Conservation (phyloP, 2,329 filamentous ascomycete species). For the Pseudogymnoascus verrucosus region DNA sequence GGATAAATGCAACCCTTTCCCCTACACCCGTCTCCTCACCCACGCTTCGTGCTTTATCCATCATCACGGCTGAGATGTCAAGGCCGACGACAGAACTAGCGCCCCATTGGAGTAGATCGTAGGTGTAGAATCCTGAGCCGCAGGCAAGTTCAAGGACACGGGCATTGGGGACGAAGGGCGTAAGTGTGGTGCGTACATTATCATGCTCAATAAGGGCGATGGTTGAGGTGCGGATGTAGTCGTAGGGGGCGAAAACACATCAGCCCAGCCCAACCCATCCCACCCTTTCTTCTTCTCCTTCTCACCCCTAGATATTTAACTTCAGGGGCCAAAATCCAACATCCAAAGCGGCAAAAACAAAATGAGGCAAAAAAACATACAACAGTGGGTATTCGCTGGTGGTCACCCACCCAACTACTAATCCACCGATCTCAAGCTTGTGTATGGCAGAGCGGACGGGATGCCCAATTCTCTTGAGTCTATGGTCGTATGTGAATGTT, state of each 20-base stretch:
- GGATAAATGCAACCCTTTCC: conserved; percentile 14
- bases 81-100: conserved; percentile 29
- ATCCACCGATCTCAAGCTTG: no score
- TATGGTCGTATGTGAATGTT: no score
- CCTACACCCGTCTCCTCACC: not conserved
- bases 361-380: no score
- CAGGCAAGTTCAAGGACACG: conserved; percentile 33
- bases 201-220: conserved; percentile 20
- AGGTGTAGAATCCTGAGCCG: conserved; percentile 31
- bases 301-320: no score
- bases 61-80: conserved; percentile 31
- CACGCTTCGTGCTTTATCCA: conserved; percentile 21
- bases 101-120: conserved; percentile 29
- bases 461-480: no score
- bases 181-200: conserved; percentile 16
- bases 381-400: no score
- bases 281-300: no score
- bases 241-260: conserved; percentile 14
- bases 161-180: conserved; percentile 17
- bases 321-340: no score
- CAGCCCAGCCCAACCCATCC: no score
- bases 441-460: no score
- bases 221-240: conserved; percentile 15
- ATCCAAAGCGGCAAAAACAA: no score
- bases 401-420: no score